Base-by-base conservation (phyloP, 1,139 yeast species). In the Saccharomyces hybrid region DNA sequence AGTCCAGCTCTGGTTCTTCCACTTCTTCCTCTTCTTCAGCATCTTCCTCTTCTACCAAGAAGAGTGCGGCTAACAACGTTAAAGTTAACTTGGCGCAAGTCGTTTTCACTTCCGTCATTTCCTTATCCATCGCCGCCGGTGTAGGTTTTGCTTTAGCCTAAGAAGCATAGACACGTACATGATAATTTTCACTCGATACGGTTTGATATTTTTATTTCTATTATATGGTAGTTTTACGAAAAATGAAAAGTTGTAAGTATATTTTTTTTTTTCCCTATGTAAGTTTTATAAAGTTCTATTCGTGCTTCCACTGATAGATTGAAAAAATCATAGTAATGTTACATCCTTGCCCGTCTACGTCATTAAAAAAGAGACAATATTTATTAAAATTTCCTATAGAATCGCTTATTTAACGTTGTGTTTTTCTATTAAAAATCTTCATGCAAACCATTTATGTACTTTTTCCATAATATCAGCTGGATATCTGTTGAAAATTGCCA, bases 61-160 rank as follows among this genome's bases (percentile, higher is more conserved):
- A 70, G 46, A 57, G 66, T 47, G 60, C 63, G 28, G 66, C 67
- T 51, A 56, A 64, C 52, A 63, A 58, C 54, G 54, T 64, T 52
- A 64, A 60, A 53, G 56, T 58, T 48, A 91, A 91, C 78, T 75
- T 88, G 64, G 79, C 89, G 63, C 87, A 88, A 78, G 80, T 93
- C 51, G 90, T 95, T 58, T 83, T 86, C 78, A 75, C 86, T 57
- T 70, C 79, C 52, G 70, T 77, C 58, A 93, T 91, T 70, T 78
- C 79, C 28, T 84, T 95, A 76, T 86, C 87, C 76, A 72, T 87
- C 46, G 72, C 78, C 54, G 69, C 74, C 48, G 78, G 80, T 67
- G 81, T 88, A 62, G 75, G 81, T 63, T 67, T 81, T 50, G 96
- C 88, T 65, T 68, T 88, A 57, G 76, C 78, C 53, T 63, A 72